These are phyloP conservation scores for Metschnikowia colocasiae DNA, from an alignment of 805 yeast genomes.

Conservation along the genomic window DNA sequence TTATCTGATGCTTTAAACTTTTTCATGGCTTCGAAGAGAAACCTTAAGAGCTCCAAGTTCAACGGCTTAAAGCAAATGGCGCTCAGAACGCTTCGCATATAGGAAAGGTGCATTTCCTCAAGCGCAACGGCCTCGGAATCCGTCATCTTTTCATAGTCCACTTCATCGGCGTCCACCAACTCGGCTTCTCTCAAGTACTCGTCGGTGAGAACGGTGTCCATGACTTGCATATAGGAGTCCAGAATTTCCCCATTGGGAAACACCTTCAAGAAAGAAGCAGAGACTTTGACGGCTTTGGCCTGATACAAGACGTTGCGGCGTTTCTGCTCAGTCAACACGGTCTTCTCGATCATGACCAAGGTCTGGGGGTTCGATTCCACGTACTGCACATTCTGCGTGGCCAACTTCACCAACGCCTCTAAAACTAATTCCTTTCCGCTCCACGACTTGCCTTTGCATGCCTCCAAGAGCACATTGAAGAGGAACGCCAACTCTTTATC, in stretches of 20 bases:
- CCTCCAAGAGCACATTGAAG: conserved; percentile 51
- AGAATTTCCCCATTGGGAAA: conserved; percentile 35
- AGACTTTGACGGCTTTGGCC: conserved; percentile 46
- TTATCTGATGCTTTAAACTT: conserved; percentile 17
- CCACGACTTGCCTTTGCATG: conserved; percentile 81
- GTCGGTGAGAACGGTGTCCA: conserved; percentile 34
- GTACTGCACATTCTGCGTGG: conserved; percentile 42
- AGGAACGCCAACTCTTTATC: conserved; percentile 28
- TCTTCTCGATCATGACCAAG: conserved; percentile 36
- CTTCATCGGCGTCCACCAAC: conserved; percentile 22
- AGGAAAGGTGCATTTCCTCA: conserved; percentile 45
- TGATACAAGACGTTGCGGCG: conserved; percentile 67
- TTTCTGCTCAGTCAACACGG: conserved; percentile 57
- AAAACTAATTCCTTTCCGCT: conserved; percentile 77
- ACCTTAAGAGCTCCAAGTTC: conserved; percentile 21
- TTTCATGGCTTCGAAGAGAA: conserved; percentile 26
- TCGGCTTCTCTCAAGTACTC: conserved; percentile 33
- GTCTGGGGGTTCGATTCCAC: conserved; percentile 26
- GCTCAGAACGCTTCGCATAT: conserved; percentile 27
- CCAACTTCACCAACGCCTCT: conserved; percentile 61
- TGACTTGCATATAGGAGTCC: conserved; percentile 35
- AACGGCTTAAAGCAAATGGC: conserved; percentile 8
- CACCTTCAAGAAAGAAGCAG: conserved; percentile 47
- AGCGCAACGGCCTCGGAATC: conserved; percentile 22
- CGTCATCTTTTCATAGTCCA: conserved; percentile 19